Evolutionary conservation across 148 eudicot genomes (phyloP).

Genomic region (Rhododendron griersonianum): DNA sequence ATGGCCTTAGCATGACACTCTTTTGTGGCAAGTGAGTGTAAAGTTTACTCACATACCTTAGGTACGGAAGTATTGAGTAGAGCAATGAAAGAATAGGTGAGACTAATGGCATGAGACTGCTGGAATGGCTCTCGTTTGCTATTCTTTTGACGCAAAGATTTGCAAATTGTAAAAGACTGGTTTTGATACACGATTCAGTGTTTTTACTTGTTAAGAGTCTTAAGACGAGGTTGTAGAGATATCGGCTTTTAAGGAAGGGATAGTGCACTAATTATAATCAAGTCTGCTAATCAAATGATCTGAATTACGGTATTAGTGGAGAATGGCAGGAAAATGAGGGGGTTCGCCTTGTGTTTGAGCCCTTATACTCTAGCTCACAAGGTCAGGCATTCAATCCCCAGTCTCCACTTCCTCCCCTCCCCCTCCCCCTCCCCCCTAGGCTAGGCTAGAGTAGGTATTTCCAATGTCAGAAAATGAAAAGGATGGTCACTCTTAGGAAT

Average conservation of each 20-base stretch:
- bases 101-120: not conserved
- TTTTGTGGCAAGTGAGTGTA: not conserved
- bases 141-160: not conserved
- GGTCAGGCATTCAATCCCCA: not conserved
- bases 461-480: not conserved
- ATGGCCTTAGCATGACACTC: not conserved
- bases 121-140: not conserved
- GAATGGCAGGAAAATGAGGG: not conserved
- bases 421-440: not conserved
- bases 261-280: not conserved
- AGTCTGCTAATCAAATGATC: not conserved
- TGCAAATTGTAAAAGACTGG: not conserved
- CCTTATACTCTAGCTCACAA: not conserved
- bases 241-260: not conserved
- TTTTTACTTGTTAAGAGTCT: not conserved
- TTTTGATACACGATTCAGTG: not conserved
- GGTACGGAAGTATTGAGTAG: not conserved
- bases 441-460: not conserved
- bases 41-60: not conserved
- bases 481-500: not conserved
- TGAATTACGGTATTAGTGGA: not conserved
- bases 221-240: not conserved
- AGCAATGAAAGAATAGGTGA: not conserved
- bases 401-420: not conserved
- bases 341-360: not conserved